Conservation (phyloP, 441 rosid genomes). For the Erodium moschatum region DNA sequence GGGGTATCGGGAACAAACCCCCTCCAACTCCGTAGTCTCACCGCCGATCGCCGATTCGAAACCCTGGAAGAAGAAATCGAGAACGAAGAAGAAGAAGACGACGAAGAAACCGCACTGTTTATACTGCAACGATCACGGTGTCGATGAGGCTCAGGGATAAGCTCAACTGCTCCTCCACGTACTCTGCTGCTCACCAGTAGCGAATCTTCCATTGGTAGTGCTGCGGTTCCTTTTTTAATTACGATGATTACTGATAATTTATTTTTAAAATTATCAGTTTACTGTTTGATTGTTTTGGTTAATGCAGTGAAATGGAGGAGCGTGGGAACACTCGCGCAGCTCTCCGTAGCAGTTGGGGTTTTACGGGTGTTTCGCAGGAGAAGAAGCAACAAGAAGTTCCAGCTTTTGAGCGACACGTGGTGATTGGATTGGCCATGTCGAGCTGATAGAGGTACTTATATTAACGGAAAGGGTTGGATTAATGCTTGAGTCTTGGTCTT, state of each 20-base stretch:
- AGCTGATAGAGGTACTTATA: too few relatives aligned
- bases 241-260: background rate
- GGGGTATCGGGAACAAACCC: background rate
- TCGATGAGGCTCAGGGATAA: background rate
- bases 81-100: slow-evolving; percentile 4
- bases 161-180: slow-evolving; percentile 2
- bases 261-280: background rate
- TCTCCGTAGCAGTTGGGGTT: background rate
- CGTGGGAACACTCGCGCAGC: slow-evolving; percentile 1
- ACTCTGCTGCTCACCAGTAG: background rate
- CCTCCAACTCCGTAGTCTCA: slow-evolving; percentile 8
- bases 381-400: background rate
- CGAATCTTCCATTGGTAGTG: background rate
- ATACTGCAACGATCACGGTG: background rate
- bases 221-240: background rate
- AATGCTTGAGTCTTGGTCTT: too few relatives aligned
- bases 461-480: too few relatives aligned
- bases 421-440: too few relatives aligned
- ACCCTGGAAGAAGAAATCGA: background rate
- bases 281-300: background rate
- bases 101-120: background rate
- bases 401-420: background rate
- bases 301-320: background rate
- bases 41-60: background rate
- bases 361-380: background rate